Evolutionary conservation across 2,329 filamentous ascomycete species (phyloP).

Genomic region (Fusarium sublunatum): DNA sequence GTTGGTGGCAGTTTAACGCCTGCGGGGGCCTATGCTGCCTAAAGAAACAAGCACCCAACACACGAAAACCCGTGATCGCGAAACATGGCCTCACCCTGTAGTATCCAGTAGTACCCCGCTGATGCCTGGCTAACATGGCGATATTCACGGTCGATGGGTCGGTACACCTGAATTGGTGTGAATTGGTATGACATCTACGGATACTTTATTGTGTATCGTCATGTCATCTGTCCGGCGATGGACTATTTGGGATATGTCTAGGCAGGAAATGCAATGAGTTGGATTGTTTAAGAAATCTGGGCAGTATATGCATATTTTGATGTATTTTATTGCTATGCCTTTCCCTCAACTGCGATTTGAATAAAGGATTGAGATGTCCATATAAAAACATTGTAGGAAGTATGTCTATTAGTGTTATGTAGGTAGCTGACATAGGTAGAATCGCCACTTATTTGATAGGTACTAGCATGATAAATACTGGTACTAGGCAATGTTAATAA

Average conservation of each 20-base stretch:
- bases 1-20: constrained; percentile 11
- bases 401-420: too few species aligned
- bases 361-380: too few species aligned
- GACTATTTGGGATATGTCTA: constrained; percentile 14
- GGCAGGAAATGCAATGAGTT: constrained; percentile 22
- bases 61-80: constrained; percentile 44
- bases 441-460: too few species aligned
- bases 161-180: constrained; percentile 28
- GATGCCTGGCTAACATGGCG: constrained; percentile 38
- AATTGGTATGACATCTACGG: constrained; percentile 14
- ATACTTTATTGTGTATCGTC: constrained; percentile 5
- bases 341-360: too few species aligned
- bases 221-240: constrained; percentile 22
- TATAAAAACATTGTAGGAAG: too few species aligned
- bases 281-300: too few species aligned
- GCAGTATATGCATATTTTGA: background rate
- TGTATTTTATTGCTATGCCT: too few species aligned
- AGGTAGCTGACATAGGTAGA: too few species aligned
- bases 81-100: background rate
- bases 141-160: constrained; percentile 23
- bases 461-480: too few species aligned
- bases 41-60: constrained; percentile 20
- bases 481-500: too few species aligned
- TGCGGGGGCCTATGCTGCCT: constrained; percentile 43
- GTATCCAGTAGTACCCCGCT: constrained; percentile 24